Percentiles rank a stretch among this genome's conserved stretches.
These are phyloP conservation scores for Nicotiana rustica DNA, from an alignment of 305 asterid species.

Conservation along the genomic window DNA sequence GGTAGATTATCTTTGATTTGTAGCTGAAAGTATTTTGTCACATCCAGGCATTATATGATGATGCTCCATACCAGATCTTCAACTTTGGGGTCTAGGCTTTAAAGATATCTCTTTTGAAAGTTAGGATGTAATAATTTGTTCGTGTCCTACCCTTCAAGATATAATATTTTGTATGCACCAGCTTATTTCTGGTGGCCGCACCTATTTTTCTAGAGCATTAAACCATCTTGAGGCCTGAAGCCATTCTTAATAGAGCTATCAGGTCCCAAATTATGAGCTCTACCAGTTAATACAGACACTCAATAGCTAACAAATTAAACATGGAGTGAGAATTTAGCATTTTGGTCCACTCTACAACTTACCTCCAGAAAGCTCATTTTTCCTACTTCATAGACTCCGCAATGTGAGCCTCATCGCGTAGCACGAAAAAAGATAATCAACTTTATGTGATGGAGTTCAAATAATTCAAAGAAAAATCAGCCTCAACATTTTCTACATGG, in stretches of 20 bases:
- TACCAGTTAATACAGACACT: slow-evolving; percentile 7
- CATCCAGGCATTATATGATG: not conserved
- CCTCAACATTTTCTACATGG: not conserved
- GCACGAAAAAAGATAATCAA: no score
- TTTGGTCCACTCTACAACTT: slow-evolving; percentile 25
- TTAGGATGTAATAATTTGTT: not conserved
- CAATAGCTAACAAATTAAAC: slow-evolving; percentile 5
- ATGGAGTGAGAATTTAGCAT: not conserved
- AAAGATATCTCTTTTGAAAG: not conserved
- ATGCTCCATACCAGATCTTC: not conserved
- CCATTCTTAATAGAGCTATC: not conserved
- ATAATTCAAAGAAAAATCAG: not conserved
- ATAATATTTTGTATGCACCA: not conserved
- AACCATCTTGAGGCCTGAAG: not conserved
- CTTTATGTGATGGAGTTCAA: not conserved
- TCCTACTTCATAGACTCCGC: not conserved
- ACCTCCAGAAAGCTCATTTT: slow-evolving; percentile 14
- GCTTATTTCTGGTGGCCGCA: not conserved
- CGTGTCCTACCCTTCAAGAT: slow-evolving; percentile 1
- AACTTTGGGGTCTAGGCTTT: not conserved
- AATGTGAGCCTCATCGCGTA: not conserved
- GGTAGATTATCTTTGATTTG: no score
- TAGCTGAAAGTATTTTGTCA: not conserved
- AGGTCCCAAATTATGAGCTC: not conserved
- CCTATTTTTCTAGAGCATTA: not conserved